phyloP scores from a whole-genome alignment of 2,329 filamentous ascomycete species.

The Fusarium floridanum region DNA sequence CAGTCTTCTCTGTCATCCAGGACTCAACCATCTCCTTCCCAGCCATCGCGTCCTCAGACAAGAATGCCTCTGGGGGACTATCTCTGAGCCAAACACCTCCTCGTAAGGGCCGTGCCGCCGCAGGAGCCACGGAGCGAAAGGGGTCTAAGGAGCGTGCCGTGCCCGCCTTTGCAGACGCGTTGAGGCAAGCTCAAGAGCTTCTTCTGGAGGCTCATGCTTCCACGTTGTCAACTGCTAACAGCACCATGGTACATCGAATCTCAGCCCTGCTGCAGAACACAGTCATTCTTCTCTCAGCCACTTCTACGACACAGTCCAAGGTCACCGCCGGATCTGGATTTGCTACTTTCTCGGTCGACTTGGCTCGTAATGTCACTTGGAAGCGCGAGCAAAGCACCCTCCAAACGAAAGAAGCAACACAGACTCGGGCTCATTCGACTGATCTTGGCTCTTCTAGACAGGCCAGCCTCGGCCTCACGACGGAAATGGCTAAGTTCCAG shows the following conservation, averaged over 20 bases:
- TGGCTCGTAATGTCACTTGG: slow-evolving; percentile 77
- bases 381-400: slow-evolving; percentile 72
- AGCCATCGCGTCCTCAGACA: slow-evolving; percentile 67
- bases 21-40: slow-evolving; percentile 94
- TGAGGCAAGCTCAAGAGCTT: slow-evolving; percentile 75
- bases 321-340: slow-evolving; percentile 65
- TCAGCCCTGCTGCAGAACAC: slow-evolving; percentile 75
- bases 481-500: slow-evolving; percentile 76
- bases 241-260: slow-evolving; percentile 72
- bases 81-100: slow-evolving; percentile 54
- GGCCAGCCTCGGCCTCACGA: slow-evolving; percentile 60
- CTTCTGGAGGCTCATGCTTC: slow-evolving; percentile 73
- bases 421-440: slow-evolving; percentile 7
- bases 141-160: slow-evolving; percentile 47
- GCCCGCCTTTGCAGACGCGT: slow-evolving; percentile 67
- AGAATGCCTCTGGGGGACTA: slow-evolving; percentile 52
- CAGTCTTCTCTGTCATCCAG: slow-evolving; percentile 89
- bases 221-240: slow-evolving; percentile 66
- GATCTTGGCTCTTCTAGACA: slow-evolving; percentile 46
- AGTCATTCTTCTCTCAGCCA: slow-evolving; percentile 74
- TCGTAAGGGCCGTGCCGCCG: slow-evolving; percentile 45
- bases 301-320: slow-evolving; percentile 61
- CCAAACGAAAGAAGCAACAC: slow-evolving; percentile 52
- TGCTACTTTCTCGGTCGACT: slow-evolving; percentile 74
- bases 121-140: slow-evolving; percentile 41